Conservation (phyloP, 176 grass and related monocot species). For the Microstegium vimineum region DNA sequence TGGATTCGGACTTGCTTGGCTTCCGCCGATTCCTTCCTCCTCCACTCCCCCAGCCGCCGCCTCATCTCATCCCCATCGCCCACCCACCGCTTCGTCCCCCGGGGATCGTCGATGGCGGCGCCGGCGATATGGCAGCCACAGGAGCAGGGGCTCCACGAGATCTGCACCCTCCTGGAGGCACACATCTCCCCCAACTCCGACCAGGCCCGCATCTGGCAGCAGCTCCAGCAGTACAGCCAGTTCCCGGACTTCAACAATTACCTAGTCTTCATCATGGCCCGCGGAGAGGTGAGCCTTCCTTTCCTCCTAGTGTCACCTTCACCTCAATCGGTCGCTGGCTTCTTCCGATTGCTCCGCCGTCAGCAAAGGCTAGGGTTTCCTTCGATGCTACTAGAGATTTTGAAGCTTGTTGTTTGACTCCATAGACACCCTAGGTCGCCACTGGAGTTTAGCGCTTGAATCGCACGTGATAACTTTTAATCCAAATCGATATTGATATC, state of each 20-base stretch:
- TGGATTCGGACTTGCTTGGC: constrained; percentile 3
- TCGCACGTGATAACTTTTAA: neutral
- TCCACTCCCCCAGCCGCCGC: neutral
- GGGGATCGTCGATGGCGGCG: constrained; percentile 36
- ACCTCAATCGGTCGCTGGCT: neutral
- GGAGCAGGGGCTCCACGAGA: constrained; percentile 97
- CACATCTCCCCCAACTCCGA: constrained; percentile 96
- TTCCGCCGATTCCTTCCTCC: constrained; percentile 17
- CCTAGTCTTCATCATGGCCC: constrained; percentile 79
- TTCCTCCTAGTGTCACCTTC: neutral
- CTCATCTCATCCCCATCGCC: neutral
- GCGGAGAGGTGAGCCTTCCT: constrained; percentile 49
- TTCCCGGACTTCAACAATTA: constrained; percentile 99
- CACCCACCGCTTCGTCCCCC: neutral
- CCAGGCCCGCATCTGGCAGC: constrained; percentile 84
- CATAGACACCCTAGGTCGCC: neutral
- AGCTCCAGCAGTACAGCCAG: constrained; percentile 89
- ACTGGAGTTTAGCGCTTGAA: neutral
- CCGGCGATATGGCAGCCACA: constrained; percentile 75
- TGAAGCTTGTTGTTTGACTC: neutral
- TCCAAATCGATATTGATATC: neutral
- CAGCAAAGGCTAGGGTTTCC: constrained; percentile 16
- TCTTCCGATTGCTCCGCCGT: neutral
- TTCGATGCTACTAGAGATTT: neutral
- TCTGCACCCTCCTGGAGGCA: constrained; percentile 77